Conservation (phyloP, 345 rosid species). For the Lepidium didymum region DNA sequence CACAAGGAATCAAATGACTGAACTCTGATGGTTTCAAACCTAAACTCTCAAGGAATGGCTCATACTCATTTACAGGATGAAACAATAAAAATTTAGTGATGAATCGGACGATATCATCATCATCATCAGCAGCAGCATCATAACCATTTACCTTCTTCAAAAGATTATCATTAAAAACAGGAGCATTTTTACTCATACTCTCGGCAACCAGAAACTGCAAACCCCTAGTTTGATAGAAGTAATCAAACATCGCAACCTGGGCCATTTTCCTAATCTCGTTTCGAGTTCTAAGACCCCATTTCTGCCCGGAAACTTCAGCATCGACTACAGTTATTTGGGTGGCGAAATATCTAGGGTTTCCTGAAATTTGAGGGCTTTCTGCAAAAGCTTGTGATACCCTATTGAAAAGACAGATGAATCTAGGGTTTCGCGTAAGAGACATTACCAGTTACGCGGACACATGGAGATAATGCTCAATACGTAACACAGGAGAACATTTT, state of each 20-base stretch:
- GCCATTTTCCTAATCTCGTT: slow-evolving; percentile 28
- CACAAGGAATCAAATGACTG: slow-evolving; percentile 37
- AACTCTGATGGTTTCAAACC: slow-evolving; percentile 52
- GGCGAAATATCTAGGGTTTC: slow-evolving; percentile 41
- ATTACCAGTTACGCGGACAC: slow-evolving; percentile 16
- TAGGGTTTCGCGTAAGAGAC: slow-evolving; percentile 36
- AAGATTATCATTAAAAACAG: slow-evolving; percentile 41
- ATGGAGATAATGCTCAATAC: not conserved
- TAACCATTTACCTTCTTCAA: slow-evolving; percentile 24
- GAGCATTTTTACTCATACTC: slow-evolving; percentile 55
- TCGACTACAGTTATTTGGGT: not conserved
- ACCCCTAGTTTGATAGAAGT: slow-evolving; percentile 53
- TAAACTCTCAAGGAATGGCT: slow-evolving; percentile 73
- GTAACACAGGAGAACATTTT: not conserved
- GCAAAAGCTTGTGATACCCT: slow-evolving; percentile 33
- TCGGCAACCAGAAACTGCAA: slow-evolving; percentile 53
- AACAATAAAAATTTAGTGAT: slow-evolving; percentile 45
- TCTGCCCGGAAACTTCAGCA: not conserved
- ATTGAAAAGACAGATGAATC: slow-evolving; percentile 26
- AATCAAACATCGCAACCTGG: slow-evolving; percentile 57
- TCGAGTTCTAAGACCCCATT: not conserved
- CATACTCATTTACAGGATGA: slow-evolving; percentile 76
- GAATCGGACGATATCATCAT: slow-evolving; percentile 26
- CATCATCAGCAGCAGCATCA: slow-evolving; percentile 13
- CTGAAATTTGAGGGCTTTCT: slow-evolving; percentile 19